Evolutionary conservation across 2,329 filamentous ascomycete genomes (phyloP).

Genomic region (Aspergillus texensis): DNA sequence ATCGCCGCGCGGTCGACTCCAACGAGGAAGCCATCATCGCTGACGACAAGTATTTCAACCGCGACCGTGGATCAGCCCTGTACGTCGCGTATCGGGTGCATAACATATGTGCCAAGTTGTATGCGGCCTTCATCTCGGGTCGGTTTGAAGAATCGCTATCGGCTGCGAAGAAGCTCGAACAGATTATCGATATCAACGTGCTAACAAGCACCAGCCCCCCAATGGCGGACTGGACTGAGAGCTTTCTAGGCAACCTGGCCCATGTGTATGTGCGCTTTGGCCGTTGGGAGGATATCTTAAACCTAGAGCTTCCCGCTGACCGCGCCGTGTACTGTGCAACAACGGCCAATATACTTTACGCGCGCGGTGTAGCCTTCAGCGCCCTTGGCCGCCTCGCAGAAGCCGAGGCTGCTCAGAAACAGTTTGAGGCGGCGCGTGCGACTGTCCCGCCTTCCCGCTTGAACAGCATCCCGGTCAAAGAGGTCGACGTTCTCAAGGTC

Average conservation of each 20-base stretch:
- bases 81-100: conserved; percentile 76
- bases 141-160: conserved; percentile 64
- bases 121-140: conserved; percentile 75
- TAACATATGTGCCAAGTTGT: conserved; percentile 72
- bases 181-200: conserved; percentile 63
- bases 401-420: conserved; percentile 53
- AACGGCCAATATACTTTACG: conserved; percentile 69
- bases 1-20: conserved; percentile 65
- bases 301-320: conserved; percentile 59
- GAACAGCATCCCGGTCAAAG: not conserved
- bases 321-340: conserved; percentile 67
- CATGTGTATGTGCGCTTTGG: conserved; percentile 75
- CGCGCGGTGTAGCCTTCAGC: conserved; percentile 66
- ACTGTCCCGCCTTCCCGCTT: conserved; percentile 62
- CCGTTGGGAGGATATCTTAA: conserved; percentile 67
- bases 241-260: conserved; percentile 66
- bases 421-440: conserved; percentile 56
- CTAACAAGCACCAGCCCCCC: conserved; percentile 67
- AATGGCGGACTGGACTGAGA: conserved; percentile 79
- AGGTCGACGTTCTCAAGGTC: conserved; percentile 60
- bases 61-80: conserved; percentile 64
- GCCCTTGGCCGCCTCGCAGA: conserved; percentile 57
- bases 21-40: conserved; percentile 68
- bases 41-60: conserved; percentile 66
- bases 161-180: conserved; percentile 61